Base-by-base conservation (phyloP, 371 early-diverging fungal genomes). In the Cokeromyces recurvatus region DNA sequence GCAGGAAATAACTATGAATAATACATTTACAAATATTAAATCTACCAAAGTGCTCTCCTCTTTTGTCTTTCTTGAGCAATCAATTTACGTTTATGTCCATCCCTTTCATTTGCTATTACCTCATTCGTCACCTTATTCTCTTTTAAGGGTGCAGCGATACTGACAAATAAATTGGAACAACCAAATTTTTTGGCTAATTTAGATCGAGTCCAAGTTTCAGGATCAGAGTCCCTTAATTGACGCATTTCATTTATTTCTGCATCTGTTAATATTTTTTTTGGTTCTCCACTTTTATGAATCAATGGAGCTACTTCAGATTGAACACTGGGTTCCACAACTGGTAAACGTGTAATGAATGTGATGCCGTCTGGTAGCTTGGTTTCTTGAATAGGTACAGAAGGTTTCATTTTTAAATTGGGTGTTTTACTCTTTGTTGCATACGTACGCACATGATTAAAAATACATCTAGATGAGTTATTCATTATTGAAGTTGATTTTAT, bases 401-500 rank as follows among this genome's bases (percentile, higher is more conserved):
- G 43, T 23, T 55, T 69, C 44, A 48, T 57, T 38, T 61, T 64
- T 25, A 66, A 41, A 51, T 73, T 73, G 50, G 68, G 58, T 11
- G 64, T 62, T 49, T 69, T 68, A 40, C 65, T 66, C 42, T 73
- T 73, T 35, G 74, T 69, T 5, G 74, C 70, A 61, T 73, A 73
- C 32, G 51, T 52, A 34, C 74, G 69, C 15, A 57, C 42, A 35
- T 52, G 49, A 40, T 35, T 61, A 20, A 55, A 49, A 25, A 55
- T 32, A 21, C 48, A 48, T 12, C 43, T 34, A n/a, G n/a, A n/a
- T n/a, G n/a, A n/a, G n/a, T n/a, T n/a, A 24, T 54, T 54, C 54
- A 54, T 54, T 21, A 15, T 45, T 24, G 7, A 19, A 24, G 27
- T 41, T 11, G 20, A 20, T 6, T 43, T 38, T 6, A 31, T 31